A percentile compares a stretch with the other conserved stretches of the same genome.
These are phyloP conservation scores for Nemania abortiva DNA, from an alignment of 2,329 filamentous ascomycete genomes.

Conservation along the genomic window DNA sequence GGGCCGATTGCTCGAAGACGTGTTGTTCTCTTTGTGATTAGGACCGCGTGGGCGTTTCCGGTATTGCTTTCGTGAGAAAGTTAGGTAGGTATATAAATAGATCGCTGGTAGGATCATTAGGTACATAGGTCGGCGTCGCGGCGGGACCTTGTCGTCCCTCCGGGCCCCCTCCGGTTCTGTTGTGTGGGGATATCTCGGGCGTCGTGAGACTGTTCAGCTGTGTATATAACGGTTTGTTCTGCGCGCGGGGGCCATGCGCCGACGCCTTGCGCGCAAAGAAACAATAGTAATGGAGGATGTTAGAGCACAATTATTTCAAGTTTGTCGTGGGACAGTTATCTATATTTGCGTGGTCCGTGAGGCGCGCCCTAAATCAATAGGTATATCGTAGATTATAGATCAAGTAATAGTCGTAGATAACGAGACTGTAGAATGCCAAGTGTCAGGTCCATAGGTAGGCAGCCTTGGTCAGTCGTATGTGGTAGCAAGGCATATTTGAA, in stretches of 20 bases:
- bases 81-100: constrained; percentile 24
- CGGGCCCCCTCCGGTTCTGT: background rate
- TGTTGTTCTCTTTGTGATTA: constrained; percentile 36
- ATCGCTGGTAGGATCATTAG: constrained; percentile 19
- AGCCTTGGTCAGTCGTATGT: background rate
- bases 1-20: constrained; percentile 39
- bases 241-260: constrained; percentile 14
- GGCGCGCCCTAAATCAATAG: constrained; percentile 7
- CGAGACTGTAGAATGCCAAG: background rate
- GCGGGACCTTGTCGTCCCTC: background rate
- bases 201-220: constrained; percentile 41
- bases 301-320: constrained; percentile 32
- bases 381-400: constrained; percentile 21
- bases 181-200: constrained; percentile 22
- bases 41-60: constrained; percentile 32
- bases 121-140: constrained; percentile 5
- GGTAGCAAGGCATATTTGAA: background rate
- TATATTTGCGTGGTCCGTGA: constrained; percentile 25
- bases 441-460: constrained; percentile 7
- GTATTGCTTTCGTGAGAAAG: constrained; percentile 41
- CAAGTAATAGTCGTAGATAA: constrained; percentile 20
- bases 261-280: background rate
- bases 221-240: constrained; percentile 31
- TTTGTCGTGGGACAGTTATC: constrained; percentile 41
- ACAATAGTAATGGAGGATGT: background rate